Evolutionary conservation across 352 stramenopile species (phyloP).

Genomic region (Aphanomyces invadans): DNA sequence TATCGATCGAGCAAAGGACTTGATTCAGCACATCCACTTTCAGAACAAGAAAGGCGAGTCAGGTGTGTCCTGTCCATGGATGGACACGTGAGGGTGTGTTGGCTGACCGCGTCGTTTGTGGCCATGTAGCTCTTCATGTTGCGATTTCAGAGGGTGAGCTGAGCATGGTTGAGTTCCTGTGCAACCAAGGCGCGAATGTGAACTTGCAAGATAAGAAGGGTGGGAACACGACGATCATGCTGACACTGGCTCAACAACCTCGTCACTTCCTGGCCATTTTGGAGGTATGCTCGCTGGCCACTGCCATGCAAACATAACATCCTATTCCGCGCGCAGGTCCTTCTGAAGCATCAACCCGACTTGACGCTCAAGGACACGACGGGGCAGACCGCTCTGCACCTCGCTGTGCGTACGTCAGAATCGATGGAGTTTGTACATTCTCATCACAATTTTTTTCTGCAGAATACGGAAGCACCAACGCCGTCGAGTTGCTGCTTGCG

Average conservation of each 20-base stretch:
- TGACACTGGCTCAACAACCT: conserved; percentile 60
- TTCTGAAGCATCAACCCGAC: conserved; percentile 67
- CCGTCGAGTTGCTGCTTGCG: conserved; percentile 47
- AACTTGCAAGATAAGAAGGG: conserved; percentile 73
- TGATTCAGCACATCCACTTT: conserved; percentile 55
- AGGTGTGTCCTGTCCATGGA: conserved; percentile 28
- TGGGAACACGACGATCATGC: conserved; percentile 67
- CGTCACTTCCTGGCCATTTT: conserved; percentile 58
- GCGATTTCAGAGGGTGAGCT: conserved; percentile 64
- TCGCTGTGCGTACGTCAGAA: conserved; percentile 43
- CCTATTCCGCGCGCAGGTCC: conserved; percentile 25
- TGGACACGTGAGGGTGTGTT: neutral
- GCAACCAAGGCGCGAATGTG: conserved; percentile 54
- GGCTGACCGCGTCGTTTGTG: neutral
- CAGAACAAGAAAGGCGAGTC: conserved; percentile 82
- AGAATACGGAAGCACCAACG: conserved; percentile 63
- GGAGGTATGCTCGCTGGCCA: neutral
- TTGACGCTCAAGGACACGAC: conserved; percentile 51
- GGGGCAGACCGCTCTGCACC: conserved; percentile 55
- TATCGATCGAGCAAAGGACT: conserved; percentile 58
- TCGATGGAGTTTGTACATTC: neutral
- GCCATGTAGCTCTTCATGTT: conserved; percentile 49
- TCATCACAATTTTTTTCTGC: neutral
- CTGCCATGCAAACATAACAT: too few species aligned
- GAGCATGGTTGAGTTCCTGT: conserved; percentile 60